These are phyloP conservation scores for Sanghuangporus sanghuang DNA, from an alignment of 1,284 basidiomycete genomes.

Conservation along the genomic window DNA sequence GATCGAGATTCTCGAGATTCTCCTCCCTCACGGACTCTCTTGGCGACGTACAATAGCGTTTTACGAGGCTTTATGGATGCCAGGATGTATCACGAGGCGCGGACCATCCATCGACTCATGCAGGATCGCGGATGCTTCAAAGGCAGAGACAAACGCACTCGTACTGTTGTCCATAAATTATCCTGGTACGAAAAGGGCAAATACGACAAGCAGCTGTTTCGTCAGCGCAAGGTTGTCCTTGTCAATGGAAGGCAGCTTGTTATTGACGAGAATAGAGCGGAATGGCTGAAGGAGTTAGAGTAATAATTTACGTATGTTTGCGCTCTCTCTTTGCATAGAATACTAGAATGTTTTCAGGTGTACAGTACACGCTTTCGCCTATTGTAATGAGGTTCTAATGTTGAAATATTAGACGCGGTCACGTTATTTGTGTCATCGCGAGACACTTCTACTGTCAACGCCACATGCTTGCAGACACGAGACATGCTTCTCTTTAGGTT, in stretches of 20 bases:
- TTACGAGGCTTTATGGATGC: slow-evolving; percentile 10
- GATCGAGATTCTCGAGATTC: neutral
- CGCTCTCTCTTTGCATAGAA: neutral
- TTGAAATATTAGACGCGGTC: neutral
- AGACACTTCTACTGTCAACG: neutral
- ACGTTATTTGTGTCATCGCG: neutral
- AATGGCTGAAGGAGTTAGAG: neutral
- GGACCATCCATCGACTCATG: slow-evolving; percentile 5
- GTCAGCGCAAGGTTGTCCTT: neutral
- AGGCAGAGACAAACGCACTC: neutral
- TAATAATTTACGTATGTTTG: neutral
- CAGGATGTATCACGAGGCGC: slow-evolving; percentile 6
- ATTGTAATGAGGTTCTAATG: neutral
- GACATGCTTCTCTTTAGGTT: neutral
- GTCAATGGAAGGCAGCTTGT: neutral
- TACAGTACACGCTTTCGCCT: neutral
- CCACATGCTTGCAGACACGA: neutral
- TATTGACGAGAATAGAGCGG: neutral
- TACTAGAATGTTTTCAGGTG: neutral
- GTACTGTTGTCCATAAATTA: slow-evolving; percentile 1
- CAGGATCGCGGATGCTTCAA: slow-evolving; percentile 2
- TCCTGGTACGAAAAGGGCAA: slow-evolving; percentile 9
- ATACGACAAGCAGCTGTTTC: neutral
- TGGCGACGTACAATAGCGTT: slow-evolving; percentile 11
- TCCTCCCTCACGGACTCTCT: neutral